phyloP scores from a whole-genome alignment of 192 early-diverging fungal species.

The Dimargaris verticillata region DNA sequence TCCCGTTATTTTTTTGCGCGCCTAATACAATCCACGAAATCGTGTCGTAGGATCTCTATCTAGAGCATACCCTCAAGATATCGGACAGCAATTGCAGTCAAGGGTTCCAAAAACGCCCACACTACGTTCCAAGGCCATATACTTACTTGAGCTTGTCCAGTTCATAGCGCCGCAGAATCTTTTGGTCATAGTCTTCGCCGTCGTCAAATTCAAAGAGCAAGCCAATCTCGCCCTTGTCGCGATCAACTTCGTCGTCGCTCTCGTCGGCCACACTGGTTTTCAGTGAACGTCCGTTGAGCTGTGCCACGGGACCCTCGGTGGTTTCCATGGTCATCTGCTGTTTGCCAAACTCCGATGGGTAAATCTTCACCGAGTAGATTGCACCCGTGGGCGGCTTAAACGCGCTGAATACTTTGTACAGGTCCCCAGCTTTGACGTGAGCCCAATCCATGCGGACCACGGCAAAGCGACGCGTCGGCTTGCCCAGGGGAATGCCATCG shows the following conservation, averaged over 20 bases:
- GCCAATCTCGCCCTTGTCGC: not conserved
- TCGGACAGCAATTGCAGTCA: too few species aligned
- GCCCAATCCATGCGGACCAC: slow-evolving; percentile 93
- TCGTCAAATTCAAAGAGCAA: slow-evolving; percentile 29
- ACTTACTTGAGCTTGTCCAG: slow-evolving; percentile 49
- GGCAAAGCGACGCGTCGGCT: slow-evolving; percentile 59
- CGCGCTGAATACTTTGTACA: slow-evolving; percentile 68
- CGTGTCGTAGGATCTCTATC: too few species aligned
- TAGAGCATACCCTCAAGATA: too few species aligned
- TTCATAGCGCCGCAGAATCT: slow-evolving; percentile 78
- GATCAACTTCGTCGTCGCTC: slow-evolving; percentile 24
- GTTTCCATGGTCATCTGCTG: slow-evolving; percentile 35
- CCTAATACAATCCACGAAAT: too few species aligned
- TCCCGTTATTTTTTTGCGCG: too few species aligned
- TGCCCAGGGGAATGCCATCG: slow-evolving; percentile 34
- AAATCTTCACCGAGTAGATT: slow-evolving; percentile 64
- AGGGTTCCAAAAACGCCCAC: too few species aligned
- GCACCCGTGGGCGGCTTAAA: slow-evolving; percentile 62
- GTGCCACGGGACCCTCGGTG: slow-evolving; percentile 24
- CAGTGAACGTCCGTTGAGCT: slow-evolving; percentile 16
- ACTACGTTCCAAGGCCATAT: too few species aligned
- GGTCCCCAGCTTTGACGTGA: slow-evolving; percentile 66
- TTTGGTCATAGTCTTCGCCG: slow-evolving; percentile 65
- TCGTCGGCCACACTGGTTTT: slow-evolving; percentile 21
- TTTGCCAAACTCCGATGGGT: slow-evolving; percentile 60